Base-by-base conservation (phyloP, 208 protist genomes). In the Acanthamoeba lenticulata region DNA sequence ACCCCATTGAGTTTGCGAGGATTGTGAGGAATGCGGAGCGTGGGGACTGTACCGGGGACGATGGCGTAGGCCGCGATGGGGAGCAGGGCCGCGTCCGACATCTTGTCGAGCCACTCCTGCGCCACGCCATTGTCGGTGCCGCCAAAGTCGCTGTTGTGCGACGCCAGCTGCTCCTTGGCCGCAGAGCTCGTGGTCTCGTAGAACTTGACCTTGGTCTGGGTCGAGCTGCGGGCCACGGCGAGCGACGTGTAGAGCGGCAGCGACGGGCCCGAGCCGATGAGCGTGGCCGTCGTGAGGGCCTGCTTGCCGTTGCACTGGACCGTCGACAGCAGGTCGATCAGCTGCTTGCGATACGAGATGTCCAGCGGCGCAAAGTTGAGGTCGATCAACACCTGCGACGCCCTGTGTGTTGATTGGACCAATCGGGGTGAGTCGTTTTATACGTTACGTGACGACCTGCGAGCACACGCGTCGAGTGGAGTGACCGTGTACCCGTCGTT, bases 291-390 rank as follows among this genome's bases (percentile, higher is more conserved):
- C 6, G 74, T 85, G 42, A 52, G 52, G 74, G 74, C 74, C 74
- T 21, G 74, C 42, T 15, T 24, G 42, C 74, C 74, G 24, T 85
- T 85, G 74, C 74, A 85, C 74, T n/a, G 19, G 24, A 85, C 74
- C 1, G 74, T 85, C 13, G 74, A 4, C 2, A 85, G 74, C 38
- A 85, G 74, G 44, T 85, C 74, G 27, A 85, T 85, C 15, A 85
- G 38, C 42, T 85, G 45, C 44, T 85, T 85, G 21, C 74, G 74
- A 40, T 85, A 85, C 40, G 74, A 52, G 15, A 85, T 40, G 44
- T 85, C 74, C 15, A 85, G 74, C 36, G 74, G 74, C 40, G 52
- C 74, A 15, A 85, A 85, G 42, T 85, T 85, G 42, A 85, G 74
- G 36, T 45, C 44, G 24, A 85, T 52, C 74, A 85, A 52, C 36